Evolutionary conservation across 345 rosid species (phyloP).

Genomic region (Barbarea vulgaris): DNA sequence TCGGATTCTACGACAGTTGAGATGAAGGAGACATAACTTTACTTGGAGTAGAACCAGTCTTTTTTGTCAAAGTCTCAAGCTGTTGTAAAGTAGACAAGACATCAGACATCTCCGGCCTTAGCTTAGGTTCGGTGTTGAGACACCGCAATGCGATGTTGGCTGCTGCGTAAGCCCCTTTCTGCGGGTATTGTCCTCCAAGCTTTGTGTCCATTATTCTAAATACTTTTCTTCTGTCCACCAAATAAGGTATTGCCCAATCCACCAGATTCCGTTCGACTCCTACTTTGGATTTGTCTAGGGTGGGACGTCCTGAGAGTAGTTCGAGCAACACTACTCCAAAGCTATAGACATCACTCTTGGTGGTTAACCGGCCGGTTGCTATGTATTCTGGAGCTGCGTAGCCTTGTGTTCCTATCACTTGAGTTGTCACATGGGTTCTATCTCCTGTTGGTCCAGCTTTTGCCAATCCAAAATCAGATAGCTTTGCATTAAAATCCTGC

Average conservation of each 20-base stretch:
- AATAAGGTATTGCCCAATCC: constrained; percentile 73
- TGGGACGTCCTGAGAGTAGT: constrained; percentile 61
- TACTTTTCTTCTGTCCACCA: constrained; percentile 60
- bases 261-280: constrained; percentile 70
- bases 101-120: constrained; percentile 61
- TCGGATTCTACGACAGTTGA: constrained; percentile 1
- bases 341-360: constrained; percentile 72
- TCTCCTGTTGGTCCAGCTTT: constrained; percentile 98
- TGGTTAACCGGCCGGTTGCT: constrained; percentile 68
- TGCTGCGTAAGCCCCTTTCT: constrained; percentile 57
- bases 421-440: constrained; percentile 90
- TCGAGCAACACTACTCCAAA: constrained; percentile 74
- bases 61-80: constrained; percentile 19
- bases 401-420: constrained; percentile 85
- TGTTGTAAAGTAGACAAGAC: constrained; percentile 50
- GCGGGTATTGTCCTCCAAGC: constrained; percentile 68
- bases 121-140: constrained; percentile 52
- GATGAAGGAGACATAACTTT: constrained; percentile 25
- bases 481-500: constrained; percentile 82
- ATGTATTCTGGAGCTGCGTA: constrained; percentile 96
- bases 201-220: constrained; percentile 72
- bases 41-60: constrained; percentile 7
- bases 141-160: constrained; percentile 62
- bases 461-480: constrained; percentile 95
- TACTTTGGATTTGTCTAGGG: constrained; percentile 50